These are phyloP conservation scores for Boletales sp. DNA, from an alignment of 768 basidiomycete species.

Conservation along the genomic window DNA sequence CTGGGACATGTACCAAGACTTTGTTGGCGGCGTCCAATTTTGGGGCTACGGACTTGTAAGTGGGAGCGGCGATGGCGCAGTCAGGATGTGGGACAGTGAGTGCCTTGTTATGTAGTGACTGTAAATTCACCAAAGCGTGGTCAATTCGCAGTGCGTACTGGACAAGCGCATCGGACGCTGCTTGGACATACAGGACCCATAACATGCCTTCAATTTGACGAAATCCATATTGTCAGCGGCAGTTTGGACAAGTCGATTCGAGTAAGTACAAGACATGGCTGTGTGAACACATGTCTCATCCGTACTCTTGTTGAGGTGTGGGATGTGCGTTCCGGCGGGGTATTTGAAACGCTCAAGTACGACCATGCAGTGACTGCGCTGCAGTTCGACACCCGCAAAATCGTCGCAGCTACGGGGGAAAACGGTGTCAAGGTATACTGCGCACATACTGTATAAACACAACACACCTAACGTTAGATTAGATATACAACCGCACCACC, in stretches of 20 bases:
- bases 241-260: constrained; percentile 91
- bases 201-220: constrained; percentile 95
- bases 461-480: not conserved
- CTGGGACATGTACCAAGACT: constrained; percentile 96
- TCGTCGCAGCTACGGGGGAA: constrained; percentile 89
- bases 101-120: not conserved
- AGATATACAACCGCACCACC: constrained; percentile 95
- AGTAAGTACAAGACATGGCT: constrained; percentile 41
- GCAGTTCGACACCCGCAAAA: constrained; percentile 94
- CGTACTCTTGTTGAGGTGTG: constrained; percentile 61
- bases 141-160: constrained; percentile 81
- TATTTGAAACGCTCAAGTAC: constrained; percentile 85
- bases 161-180: constrained; percentile 91
- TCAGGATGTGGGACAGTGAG: constrained; percentile 99
- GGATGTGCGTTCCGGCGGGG: constrained; percentile 90
- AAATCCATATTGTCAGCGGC: constrained; percentile 88
- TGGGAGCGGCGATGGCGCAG: constrained; percentile 95
- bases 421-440: constrained; percentile 80
- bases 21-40: constrained; percentile 96
- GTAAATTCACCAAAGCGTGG: not conserved
- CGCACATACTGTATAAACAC: not conserved
- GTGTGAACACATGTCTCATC: not conserved
- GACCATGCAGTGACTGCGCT: constrained; percentile 88
- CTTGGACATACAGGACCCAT: constrained; percentile 91
- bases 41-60: constrained; percentile 98